Evolutionary conservation across 2,329 filamentous ascomycete species (phyloP).

Genomic region (Dryadomyces quercus-mongolicae): DNA sequence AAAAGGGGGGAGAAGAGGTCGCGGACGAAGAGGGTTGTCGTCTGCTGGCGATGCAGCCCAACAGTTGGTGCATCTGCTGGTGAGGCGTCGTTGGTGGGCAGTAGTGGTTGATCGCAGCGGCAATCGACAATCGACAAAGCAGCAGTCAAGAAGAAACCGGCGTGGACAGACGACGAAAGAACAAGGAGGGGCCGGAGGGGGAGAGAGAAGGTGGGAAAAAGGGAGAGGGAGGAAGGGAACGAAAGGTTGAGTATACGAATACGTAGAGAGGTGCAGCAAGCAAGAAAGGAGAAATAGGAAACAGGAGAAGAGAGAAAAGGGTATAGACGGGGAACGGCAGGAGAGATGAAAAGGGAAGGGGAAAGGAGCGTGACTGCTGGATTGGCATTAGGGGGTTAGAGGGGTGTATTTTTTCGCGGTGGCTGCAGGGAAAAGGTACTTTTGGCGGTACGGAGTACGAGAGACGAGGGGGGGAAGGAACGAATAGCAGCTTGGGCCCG

Average conservation of each 20-base stretch:
- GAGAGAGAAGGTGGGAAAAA: background rate
- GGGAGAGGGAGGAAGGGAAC: background rate
- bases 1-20: background rate
- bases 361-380: background rate
- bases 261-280: background rate
- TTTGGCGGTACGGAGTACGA: background rate
- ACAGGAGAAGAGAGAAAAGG: constrained; percentile 2
- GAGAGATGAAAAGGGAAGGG: constrained; percentile 3
- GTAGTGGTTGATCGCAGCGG: background rate
- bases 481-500: background rate
- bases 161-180: background rate
- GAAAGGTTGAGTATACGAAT: background rate
- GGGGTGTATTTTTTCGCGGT: background rate
- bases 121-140: background rate
- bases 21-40: background rate
- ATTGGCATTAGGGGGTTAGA: background rate
- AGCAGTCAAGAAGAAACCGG: background rate
- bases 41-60: constrained; percentile 1
- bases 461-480: background rate
- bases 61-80: background rate
- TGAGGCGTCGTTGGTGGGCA: background rate
- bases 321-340: background rate
- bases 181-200: background rate
- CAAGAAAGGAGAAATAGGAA: background rate
- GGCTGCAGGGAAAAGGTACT: background rate